Base-by-base conservation (phyloP, 1,139 yeast species). In the Taiozyma sp. region DNA sequence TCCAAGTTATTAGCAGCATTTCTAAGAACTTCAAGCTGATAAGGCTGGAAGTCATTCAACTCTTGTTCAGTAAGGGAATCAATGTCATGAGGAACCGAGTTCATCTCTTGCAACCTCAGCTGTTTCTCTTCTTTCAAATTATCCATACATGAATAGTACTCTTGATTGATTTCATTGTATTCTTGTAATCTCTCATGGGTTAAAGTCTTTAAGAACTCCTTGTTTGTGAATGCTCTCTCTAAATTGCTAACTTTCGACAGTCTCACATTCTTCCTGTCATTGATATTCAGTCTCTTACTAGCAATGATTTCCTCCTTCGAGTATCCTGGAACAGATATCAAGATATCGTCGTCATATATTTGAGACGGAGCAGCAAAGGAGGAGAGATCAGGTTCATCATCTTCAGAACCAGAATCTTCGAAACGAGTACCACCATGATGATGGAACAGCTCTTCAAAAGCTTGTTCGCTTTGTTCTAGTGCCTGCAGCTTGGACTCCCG, bases 401-500 rank as follows among this genome's bases (percentile, higher is more conserved):
- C 64, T 28, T 62, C 64, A 3, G 62, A 56, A 6, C 58, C 57
- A 16, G 62, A 57, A 46, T 58, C 60, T 45, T 60, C 61, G 21
- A 35, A 35, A 24, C 7, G 7, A 11, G 32, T 45, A 1, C 55
- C 56, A 21, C 55, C 56, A 21, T 53, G 47, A 21, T 50, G 44
- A 34, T 53, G 58, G 47, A 58, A 59, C 16, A 62, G 21, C 26
- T 61, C 62, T 9, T 56, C 57, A 28, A 60, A 47, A 3, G 74
- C 67, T 49, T 66, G 60, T 51, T 72, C 76, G 0, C 71, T 64
- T 47, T 68, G 71, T 45, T 71, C 71, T 45, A 71, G 59, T 0
- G 75, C 74, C 43, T 65, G 63, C 1, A 72, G 58, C 49, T 68
- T 69, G 13, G 74, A 68, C 16, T 66, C 56, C 43, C 75, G 49